Percentiles rank a stretch among this genome's conserved stretches.
These are phyloP conservation scores for Aspergillus pseudoterreus DNA, from an alignment of 2,329 filamentous ascomycete species.

Conservation along the genomic window DNA sequence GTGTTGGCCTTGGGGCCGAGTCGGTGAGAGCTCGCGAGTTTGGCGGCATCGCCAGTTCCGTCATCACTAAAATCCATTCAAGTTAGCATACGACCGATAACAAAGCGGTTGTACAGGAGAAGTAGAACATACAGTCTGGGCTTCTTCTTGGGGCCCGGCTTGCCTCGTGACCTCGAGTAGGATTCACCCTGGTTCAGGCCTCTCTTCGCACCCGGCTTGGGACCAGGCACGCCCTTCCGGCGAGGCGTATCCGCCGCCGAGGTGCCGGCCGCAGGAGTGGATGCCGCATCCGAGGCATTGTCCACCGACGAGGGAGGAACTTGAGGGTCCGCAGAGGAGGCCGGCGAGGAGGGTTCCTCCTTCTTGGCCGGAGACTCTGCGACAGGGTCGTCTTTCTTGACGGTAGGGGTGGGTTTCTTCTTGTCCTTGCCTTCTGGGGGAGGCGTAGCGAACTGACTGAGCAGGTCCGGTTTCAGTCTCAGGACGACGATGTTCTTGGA, in stretches of 20 bases:
- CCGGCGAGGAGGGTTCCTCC: slow-evolving; percentile 33
- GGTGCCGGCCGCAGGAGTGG: slow-evolving; percentile 37
- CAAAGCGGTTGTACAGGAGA: not conserved
- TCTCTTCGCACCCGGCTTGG: slow-evolving; percentile 62
- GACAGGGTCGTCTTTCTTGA: slow-evolving; percentile 11
- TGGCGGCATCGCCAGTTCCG: slow-evolving; percentile 44
- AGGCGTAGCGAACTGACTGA: slow-evolving; percentile 33
- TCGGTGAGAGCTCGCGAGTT: slow-evolving; percentile 58
- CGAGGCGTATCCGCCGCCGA: slow-evolving; percentile 52
- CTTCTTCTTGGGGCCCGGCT: slow-evolving; percentile 97
- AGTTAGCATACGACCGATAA: not conserved
- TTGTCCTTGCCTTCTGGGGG: slow-evolving; percentile 19
- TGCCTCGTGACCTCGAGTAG: slow-evolving; percentile 68
- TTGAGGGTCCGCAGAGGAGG: slow-evolving; percentile 31
- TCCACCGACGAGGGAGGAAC: slow-evolving; percentile 38
- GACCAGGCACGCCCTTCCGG: slow-evolving; percentile 72
- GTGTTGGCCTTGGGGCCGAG: slow-evolving; percentile 95
- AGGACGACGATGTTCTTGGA: slow-evolving; percentile 35
- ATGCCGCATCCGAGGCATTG: slow-evolving; percentile 38
- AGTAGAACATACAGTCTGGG: slow-evolving; percentile 72
- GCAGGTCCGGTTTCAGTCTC: slow-evolving; percentile 34
- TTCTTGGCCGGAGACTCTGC: slow-evolving; percentile 22
- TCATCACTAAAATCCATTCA: slow-evolving; percentile 42
- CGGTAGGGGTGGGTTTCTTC: slow-evolving; percentile 12
- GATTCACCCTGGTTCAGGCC: slow-evolving; percentile 55